These are phyloP conservation scores for Chamaecrista fasciculata DNA, from an alignment of 306 rosid species.

Conservation along the genomic window DNA sequence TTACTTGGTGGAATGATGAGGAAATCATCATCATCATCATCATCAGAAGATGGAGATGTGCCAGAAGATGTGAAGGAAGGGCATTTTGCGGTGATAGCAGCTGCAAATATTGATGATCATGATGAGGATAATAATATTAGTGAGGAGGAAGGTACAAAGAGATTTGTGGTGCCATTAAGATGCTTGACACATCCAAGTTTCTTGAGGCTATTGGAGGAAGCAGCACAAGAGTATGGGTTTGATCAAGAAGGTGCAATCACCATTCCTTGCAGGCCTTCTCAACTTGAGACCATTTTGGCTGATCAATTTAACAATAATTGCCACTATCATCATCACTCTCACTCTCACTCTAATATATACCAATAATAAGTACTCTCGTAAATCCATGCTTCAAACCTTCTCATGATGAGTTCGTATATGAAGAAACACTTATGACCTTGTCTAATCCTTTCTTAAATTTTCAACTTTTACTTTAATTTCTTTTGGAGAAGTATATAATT, in stretches of 20 bases:
- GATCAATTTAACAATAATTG: conserved; percentile 19
- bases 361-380: conserved; percentile 26
- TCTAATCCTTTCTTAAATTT: background rate
- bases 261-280: conserved; percentile 62
- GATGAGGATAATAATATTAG: no score
- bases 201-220: conserved; percentile 53
- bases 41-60: conserved; percentile 21
- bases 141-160: conserved; percentile 46
- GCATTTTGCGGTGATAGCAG: conserved; percentile 75
- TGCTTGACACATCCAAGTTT: conserved; percentile 57
- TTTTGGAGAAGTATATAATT: no score
- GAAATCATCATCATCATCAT: background rate
- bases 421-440: background rate
- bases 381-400: conserved; percentile 40
- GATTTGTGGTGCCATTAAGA: conserved; percentile 65
- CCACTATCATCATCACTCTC: no score
- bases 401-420: conserved; percentile 4
- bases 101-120: no score
- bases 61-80: conserved; percentile 70
- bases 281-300: conserved; percentile 58
- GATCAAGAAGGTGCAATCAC: conserved; percentile 61
- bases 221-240: conserved; percentile 77
- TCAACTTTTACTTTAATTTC: background rate
- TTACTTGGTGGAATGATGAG: conserved; percentile 20
- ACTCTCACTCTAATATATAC: no score